Percentiles rank a stretch among this genome's conserved stretches.
phyloP scores from a whole-genome alignment of 495 filamentous ascomycete species.

The Durotheca rogersii region DNA sequence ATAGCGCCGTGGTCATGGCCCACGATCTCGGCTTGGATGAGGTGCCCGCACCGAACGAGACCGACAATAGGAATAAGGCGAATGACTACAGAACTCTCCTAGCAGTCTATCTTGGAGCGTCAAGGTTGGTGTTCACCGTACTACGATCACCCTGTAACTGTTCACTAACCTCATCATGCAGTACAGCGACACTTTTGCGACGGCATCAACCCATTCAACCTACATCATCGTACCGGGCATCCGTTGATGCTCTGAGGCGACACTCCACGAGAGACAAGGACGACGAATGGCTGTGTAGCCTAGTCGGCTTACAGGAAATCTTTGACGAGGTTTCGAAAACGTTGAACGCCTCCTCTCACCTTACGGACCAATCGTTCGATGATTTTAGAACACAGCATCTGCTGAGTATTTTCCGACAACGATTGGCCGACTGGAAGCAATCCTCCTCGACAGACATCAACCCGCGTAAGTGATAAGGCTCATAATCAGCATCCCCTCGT shows the following conservation, averaged over 20 bases:
- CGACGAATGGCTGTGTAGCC: conserved; percentile 22
- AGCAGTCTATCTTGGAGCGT: conserved; percentile 25
- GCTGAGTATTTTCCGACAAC: conserved; percentile 17
- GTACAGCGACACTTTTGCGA: conserved; percentile 18
- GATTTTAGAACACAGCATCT: conserved; percentile 25
- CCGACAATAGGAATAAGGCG: background rate
- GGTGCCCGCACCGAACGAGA: background rate
- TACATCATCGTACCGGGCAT: conserved; percentile 9
- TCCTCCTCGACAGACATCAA: conserved; percentile 10
- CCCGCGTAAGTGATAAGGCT: conserved; percentile 9
- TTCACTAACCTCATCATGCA: conserved; percentile 1
- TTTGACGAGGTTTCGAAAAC: conserved; percentile 25
- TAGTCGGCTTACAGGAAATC: conserved; percentile 22
- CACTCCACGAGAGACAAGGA: background rate
- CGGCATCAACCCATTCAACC: conserved; percentile 19
- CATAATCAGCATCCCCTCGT: background rate
- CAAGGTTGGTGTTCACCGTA: conserved; percentile 10
- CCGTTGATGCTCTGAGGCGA: conserved; percentile 14
- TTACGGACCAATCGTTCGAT: conserved; percentile 15
- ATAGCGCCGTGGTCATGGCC: conserved; percentile 27
- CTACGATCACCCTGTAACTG: background rate
- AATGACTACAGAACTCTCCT: conserved; percentile 18
- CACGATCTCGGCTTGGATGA: conserved; percentile 18
- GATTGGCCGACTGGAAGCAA: conserved; percentile 18
- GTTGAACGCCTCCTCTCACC: conserved; percentile 2